Base-by-base conservation (phyloP, 768 basidiomycete genomes). In the Pisolithus microcarpus region DNA sequence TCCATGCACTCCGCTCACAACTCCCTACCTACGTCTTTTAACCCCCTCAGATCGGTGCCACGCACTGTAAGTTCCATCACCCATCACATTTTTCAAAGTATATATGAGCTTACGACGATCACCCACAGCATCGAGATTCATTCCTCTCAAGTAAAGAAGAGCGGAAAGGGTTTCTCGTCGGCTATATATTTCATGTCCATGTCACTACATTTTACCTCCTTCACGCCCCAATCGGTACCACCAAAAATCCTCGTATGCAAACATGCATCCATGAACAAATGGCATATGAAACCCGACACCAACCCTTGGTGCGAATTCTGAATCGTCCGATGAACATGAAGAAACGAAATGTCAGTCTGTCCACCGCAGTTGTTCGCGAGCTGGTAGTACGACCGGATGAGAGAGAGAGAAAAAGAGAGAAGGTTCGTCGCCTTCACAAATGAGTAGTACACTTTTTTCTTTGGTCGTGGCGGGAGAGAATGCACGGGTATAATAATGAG, bases 121-220 rank as follows among this genome's bases (percentile, higher is more conserved):
- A 26, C 37, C 53, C 26, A 60, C 66, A 84, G 83, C 83, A 49
- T 91, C 87, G 65, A 84, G 86, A 64, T 87, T 87, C 75, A 94
- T 97, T 68, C 93, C 93, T 69, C 92, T 96, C 81, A 96, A 95
- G 82, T 96, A 91, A 81, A 72, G 61, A 50, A 50, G 53, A 31
- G 30, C 10, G 30, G 30, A 31, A 31, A 2, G 49, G 56, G 28
- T 40, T 49, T 49, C 49, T 52, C 60, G 55, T 61, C 52, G 43
- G 16, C 43, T 26, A n/a, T 44, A 16, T 44, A 51, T 49, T 53
- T 48, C 65, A 59, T 65, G 62, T 63, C 58, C 43, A 59, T 65
- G 62, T 63, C 59, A 13, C 26, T 44, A 28, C 57, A 56, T 52
- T 55, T 49, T 56, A 58, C 54, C 55, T 23, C 34, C 43, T 7